Base-by-base conservation (phyloP, 2,329 filamentous ascomycete species). In the Ophiostoma australiae region DNA sequence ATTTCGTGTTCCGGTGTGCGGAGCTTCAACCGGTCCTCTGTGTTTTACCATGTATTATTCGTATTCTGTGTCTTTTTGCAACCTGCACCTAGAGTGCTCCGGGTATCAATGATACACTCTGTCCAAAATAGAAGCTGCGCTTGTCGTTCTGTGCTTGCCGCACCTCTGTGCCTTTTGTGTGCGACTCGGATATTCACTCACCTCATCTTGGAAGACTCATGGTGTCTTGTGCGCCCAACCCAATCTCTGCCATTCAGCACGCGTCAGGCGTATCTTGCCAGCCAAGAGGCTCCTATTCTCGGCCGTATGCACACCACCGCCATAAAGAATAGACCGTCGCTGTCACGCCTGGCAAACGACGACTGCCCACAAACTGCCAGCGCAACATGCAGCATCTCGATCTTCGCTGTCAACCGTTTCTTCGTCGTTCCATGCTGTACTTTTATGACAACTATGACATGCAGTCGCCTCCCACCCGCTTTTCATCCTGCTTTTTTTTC, bases 341-440 rank as follows among this genome's bases (percentile, higher is more conserved):
- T 66, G 63, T 41, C 63, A 39, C 33, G 63, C 63, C 35, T 66
- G 20, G 41, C 33, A 37, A 39, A 20, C 10, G n/a, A 61, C 55
- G 31, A 23, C 61, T 65, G 61, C 61, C 61, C 63, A 66, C 63
- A 66, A 66, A 20, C 35, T 66, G 63, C 63, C 63, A 37, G 35
- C 63, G n/a, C 63, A 66, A 66, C 35, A 39, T 15, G n/a, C 61
- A 3, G 31, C 63, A 66, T 66, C n/a, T 66, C 61, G 61, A 66
- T 66, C 35, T 27, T 65, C 13, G 35, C 5, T 35, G 3, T n/a
- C 31, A 65, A 13, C 58, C 27, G 58, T 33, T 48, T 48, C 44
- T 48, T 17, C 15, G 4, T 20, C 31, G 6, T 33, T 65, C 31
- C 20, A n/a, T 58, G 52, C 23, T 48, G 15, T 48, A 48, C 44